phyloP scores from a whole-genome alignment of 2,329 filamentous ascomycete genomes.

The Periconia sp. region DNA sequence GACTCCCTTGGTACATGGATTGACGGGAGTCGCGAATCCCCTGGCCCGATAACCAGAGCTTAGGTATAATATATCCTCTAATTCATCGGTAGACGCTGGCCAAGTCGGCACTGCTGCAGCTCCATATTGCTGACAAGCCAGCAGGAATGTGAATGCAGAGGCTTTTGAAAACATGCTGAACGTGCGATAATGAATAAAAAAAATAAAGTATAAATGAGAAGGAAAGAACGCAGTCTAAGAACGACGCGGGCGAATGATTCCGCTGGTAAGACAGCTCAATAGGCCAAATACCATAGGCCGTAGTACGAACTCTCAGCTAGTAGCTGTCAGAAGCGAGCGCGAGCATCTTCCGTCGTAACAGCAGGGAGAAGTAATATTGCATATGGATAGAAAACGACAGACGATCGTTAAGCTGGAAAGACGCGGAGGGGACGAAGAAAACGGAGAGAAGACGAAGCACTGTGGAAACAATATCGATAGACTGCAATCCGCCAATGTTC shows the following conservation, averaged over 20 bases:
- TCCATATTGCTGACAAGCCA: conserved; percentile 15
- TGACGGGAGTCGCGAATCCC: conserved; percentile 63
- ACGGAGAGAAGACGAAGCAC: not conserved
- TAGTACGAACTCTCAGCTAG: not conserved
- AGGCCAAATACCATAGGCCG: not conserved
- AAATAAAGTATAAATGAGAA: not conserved
- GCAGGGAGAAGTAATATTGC: not conserved
- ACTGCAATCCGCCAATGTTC: conserved; percentile 5
- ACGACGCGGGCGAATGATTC: not conserved
- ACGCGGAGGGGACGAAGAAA: not conserved
- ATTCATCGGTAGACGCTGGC: conserved; percentile 65
- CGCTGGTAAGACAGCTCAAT: not conserved
- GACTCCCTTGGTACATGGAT: conserved; percentile 57
- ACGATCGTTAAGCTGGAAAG: not conserved
- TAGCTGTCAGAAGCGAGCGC: not conserved
- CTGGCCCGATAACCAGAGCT: conserved; percentile 61
- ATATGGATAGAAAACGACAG: not conserved
- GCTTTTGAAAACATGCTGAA: conserved; percentile 15
- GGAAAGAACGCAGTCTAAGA: not conserved
- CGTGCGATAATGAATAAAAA: conserved; percentile 3
- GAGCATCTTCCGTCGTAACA: not conserved
- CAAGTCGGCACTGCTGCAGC: conserved; percentile 61
- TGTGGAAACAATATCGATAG: conserved; percentile 11
- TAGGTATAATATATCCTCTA: conserved; percentile 70
- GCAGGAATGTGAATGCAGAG: conserved; percentile 10